Conservation (phyloP, 208 protist species). For the Leishmania amazonensis region DNA sequence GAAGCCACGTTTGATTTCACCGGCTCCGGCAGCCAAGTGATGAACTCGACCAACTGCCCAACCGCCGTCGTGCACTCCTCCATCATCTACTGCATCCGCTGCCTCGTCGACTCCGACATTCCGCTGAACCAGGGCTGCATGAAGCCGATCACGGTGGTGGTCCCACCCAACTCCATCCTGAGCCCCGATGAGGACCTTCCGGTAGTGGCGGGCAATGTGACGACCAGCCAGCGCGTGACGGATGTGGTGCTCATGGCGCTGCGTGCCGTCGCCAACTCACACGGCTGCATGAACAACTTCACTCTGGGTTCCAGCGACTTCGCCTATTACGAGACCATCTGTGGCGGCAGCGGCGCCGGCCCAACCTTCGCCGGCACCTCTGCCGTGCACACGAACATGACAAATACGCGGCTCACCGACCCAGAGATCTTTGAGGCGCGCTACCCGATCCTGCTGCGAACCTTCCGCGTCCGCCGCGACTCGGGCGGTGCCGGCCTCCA, state of each 20-base stretch:
- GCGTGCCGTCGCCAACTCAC: slow-evolving; percentile 79
- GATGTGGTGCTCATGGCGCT: slow-evolving; percentile 95
- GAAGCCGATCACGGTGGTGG: slow-evolving; percentile 79
- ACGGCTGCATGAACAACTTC: slow-evolving; percentile 96
- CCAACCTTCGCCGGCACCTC: slow-evolving; percentile 77
- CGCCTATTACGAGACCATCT: slow-evolving; percentile 97
- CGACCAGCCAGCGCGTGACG: slow-evolving; percentile 94
- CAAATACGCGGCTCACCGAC: slow-evolving; percentile 96
- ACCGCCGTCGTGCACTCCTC: slow-evolving; percentile 91
- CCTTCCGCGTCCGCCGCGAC: slow-evolving; percentile 79
- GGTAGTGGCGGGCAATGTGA: slow-evolving; percentile 96
- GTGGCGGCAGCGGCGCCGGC: slow-evolving; percentile 93
- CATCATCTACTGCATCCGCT: slow-evolving; percentile 95
- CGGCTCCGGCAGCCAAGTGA: slow-evolving; percentile 88
- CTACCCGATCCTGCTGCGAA: slow-evolving; percentile 92
- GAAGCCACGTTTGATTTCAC: slow-evolving; percentile 94
- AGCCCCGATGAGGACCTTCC: slow-evolving; percentile 80
- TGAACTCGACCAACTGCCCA: slow-evolving; percentile 94
- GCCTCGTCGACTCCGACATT: slow-evolving; percentile 93
- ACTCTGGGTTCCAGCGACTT: slow-evolving; percentile 93
- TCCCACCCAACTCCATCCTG: slow-evolving; percentile 82
- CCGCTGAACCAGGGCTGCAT: slow-evolving; percentile 96
- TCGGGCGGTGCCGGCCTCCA: slow-evolving; percentile 86
- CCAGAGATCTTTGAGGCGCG: slow-evolving; percentile 92
- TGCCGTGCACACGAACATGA: slow-evolving; percentile 97